Percentiles rank a stretch among this genome's conserved stretches.
These are phyloP conservation scores for Musa schizocarpa DNA, from an alignment of 176 grass and related monocot genomes.

Conservation along the genomic window DNA sequence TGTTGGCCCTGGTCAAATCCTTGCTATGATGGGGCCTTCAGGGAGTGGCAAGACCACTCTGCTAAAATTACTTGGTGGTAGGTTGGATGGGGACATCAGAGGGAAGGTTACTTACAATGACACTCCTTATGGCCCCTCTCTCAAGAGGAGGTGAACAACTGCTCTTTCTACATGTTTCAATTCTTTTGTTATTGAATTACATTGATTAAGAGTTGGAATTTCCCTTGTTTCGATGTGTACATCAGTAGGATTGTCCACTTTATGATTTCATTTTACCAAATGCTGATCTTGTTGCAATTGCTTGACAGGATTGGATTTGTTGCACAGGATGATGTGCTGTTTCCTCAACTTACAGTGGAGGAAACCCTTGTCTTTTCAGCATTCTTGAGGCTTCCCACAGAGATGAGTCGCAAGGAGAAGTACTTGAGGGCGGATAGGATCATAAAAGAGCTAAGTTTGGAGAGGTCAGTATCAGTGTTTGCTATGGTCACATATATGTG, in stretches of 20 bases:
- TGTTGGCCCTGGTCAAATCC: slow-evolving; percentile 71
- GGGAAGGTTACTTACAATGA: slow-evolving; percentile 80
- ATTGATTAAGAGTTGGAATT: neutral
- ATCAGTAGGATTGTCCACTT: neutral
- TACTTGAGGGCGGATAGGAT: slow-evolving; percentile 56
- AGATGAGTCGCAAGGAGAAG: slow-evolving; percentile 82
- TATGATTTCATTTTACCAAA: neutral
- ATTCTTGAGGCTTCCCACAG: slow-evolving; percentile 63
- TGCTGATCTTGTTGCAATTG: neutral
- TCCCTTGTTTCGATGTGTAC: neutral
- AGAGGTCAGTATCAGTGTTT: slow-evolving; percentile 27
- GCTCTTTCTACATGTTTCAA: neutral
- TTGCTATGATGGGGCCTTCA: slow-evolving; percentile 85
- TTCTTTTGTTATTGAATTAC: neutral
- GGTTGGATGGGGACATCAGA: slow-evolving; percentile 51
- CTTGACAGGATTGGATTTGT: slow-evolving; percentile 80
- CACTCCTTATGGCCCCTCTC: slow-evolving; percentile 59
- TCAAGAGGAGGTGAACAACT: slow-evolving; percentile 55
- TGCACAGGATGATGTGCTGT: slow-evolving; percentile 84
- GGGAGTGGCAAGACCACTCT: slow-evolving; percentile 93
- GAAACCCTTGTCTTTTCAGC: slow-evolving; percentile 90
- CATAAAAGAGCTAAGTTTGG: slow-evolving; percentile 68
- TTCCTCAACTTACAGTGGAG: slow-evolving; percentile 87
- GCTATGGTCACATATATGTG: too few species aligned
- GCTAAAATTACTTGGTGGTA: slow-evolving; percentile 74